Evolutionary conservation across 2,329 filamentous ascomycete genomes (phyloP), one percentile per base, ranked within the genome.

Genomic region (Elsinoe arachidis): DNA sequence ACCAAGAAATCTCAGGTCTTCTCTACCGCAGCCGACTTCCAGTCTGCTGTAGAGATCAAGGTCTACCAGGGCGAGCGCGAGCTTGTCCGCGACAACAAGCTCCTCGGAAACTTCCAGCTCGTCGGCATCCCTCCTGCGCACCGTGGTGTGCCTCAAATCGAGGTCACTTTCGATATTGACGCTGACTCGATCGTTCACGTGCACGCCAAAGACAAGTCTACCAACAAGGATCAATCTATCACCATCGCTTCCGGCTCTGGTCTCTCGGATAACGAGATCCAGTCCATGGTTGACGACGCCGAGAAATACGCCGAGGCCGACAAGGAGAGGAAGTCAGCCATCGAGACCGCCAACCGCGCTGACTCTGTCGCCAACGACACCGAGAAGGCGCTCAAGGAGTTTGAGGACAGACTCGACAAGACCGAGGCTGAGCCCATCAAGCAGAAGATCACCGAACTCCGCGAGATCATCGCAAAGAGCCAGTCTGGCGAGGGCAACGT

Each of bases 31-130:
- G 91, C 92, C 65, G 92, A 97, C 74, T 96, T 95, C 88, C 92
- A 97, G 82, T 95, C 89, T 62, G 92, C 91, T 66, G 92, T 97
- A 70, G 91, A 96, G 81, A 97, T 97, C 82, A 96, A 97, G 88
- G 92, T 97, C 63, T 97, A 85, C 87, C 91, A 97, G 85, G 92
- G 92, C 81, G 92, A 97, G 84, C 92, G 92, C 88, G 91, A 96
- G 81, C 90, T 96, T 63, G 91, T 96, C 74, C 87, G 86, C 72
- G 92, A 97, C 80, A 97, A 97, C 87, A 97, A 97, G 83, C 80
- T 97, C 60, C 84, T 97, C 59, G 92, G 92, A 62, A 97, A 97
- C 87, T 97, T 97, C 88, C 91, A 97, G 83, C 87, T 97, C 66
- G 90, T 96, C 68, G 92, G 92, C 64, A 96, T 97, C 61, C 92